phyloP scores from a whole-genome alignment of 129 eudicot species.

The Lactuca sativa region DNA sequence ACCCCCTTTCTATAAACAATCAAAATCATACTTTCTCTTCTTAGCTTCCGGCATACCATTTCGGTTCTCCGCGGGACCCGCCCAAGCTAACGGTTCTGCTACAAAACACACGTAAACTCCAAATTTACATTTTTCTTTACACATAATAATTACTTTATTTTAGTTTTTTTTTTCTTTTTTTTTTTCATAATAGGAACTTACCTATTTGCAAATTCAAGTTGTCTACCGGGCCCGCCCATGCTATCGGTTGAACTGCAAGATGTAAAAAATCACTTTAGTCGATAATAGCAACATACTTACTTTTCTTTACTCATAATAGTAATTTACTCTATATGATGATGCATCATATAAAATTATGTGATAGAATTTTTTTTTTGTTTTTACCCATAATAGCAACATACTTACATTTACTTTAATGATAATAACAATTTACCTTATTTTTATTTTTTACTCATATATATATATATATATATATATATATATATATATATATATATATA shows the following conservation, averaged over 20 bases:
- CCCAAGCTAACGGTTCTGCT: constrained; percentile 39
- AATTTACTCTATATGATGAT: too few relatives aligned
- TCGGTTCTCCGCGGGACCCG: constrained; percentile 13
- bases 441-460: background rate
- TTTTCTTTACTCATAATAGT: background rate
- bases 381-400: background rate
- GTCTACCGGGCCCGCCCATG: constrained; percentile 54
- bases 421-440: background rate
- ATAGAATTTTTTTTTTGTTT: too few relatives aligned
- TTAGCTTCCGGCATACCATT: constrained; percentile 21
- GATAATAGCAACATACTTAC: background rate
- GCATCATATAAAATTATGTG: too few relatives aligned
- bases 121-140: constrained; percentile 5
- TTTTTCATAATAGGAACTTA: constrained; percentile 6
- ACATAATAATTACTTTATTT: background rate
- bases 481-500: too few relatives aligned
- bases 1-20: constrained; percentile 20
- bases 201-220: constrained; percentile 44
- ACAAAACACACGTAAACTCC: constrained; percentile 14
- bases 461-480: too few relatives aligned
- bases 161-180: background rate
- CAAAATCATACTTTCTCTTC: constrained; percentile 20
- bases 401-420: background rate
- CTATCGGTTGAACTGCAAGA: constrained; percentile 48
- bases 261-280: background rate